Percentiles rank a stretch among this genome's conserved stretches.
Conservation (phyloP, 2,329 filamentous ascomycete genomes). For the Sporothrix sp. region DNA sequence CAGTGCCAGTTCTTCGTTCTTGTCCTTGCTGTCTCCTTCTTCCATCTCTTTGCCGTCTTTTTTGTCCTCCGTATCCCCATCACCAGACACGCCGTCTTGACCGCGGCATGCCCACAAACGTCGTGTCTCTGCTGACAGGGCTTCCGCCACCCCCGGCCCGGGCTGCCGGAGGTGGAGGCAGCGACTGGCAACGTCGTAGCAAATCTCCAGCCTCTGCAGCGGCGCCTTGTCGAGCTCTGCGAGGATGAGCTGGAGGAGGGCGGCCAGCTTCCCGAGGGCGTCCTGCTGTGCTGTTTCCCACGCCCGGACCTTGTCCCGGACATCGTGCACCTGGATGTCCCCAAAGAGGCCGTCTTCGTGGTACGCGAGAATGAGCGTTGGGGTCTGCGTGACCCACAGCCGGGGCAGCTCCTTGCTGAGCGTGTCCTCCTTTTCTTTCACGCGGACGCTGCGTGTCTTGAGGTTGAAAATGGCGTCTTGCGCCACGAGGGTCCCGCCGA, state of each 20-base stretch:
- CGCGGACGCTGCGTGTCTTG: conserved; percentile 31
- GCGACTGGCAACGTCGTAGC: conserved; percentile 12
- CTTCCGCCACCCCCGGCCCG: conserved; percentile 16
- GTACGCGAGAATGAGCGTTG: conserved; percentile 33
- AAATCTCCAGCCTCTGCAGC: conserved; percentile 21
- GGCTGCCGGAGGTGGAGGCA: conserved; percentile 21
- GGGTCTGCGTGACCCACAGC: conserved; percentile 32
- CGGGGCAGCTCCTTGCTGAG: conserved; percentile 31
- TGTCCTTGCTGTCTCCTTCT: too few species aligned
- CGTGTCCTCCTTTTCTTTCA: conserved; percentile 20
- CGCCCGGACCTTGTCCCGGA: conserved; percentile 22
- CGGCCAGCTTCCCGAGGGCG: conserved; percentile 25
- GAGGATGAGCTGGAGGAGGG: conserved; percentile 21
- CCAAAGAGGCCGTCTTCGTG: conserved; percentile 29
- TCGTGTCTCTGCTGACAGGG: conserved; percentile 22
- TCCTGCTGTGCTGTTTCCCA: conserved; percentile 30
- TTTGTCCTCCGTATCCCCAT: neutral
- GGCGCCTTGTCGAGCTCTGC: conserved; percentile 12
- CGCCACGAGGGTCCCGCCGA: conserved; percentile 21
- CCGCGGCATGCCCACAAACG: conserved; percentile 18
- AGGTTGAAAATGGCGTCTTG: conserved; percentile 33
- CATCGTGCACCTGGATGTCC: conserved; percentile 27
- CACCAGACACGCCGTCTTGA: neutral
- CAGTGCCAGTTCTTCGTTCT: neutral
- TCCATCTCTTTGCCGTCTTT: neutral